Base-by-base conservation (phyloP, 176 grass and related monocot species). In the Stipa capillata region DNA sequence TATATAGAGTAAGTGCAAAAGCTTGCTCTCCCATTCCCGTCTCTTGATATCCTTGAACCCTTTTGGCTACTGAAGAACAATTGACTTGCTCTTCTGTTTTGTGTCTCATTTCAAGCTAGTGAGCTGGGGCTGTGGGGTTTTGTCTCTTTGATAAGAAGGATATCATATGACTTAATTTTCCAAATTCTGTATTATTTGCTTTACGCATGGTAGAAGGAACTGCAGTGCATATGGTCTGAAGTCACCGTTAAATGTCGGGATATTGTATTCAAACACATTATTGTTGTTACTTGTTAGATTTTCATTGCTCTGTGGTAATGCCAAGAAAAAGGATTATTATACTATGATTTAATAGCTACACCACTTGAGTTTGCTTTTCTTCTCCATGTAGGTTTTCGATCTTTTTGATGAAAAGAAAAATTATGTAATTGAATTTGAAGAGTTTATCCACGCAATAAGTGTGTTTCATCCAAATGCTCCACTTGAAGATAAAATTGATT, bases 351-450 rank as follows among this genome's bases (percentile, higher is more conserved):
- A n/a, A 52, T 18, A 52, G 18, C 6, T 7, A 18, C 20, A 52
- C 17, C n/a, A 21, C 44, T 54, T 85, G 68, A 84, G 20, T 27
- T 79, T 20, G 28, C n/a, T 73, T 59, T 40, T 77, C 24, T 10
- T 77, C 42, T 68, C 33, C 31, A 60, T 72, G 50, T 77, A 93
- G 91, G 79, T 90, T 63, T 93, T 93, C 59, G 76, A 90, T 87
- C 75, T 93, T 65, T 93, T 93, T 83, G 87, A 93, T 83, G 80
- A 90, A 82, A 93, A 93, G 85, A 77, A 90, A 69, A 90, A 81
- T 79, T 83, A 72, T 84, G 84, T 84, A 64, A 87, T 90, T 83
- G 91, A 87, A 79, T 93, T 93, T 40, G 79, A 54, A 82, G 91
- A 90, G 39, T 93, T 93, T 83, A 68, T 93, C 28, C 88, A 56